Conservation (phyloP, 2,329 filamentous ascomycete species). For the Sodiomyces alkalinus region DNA sequence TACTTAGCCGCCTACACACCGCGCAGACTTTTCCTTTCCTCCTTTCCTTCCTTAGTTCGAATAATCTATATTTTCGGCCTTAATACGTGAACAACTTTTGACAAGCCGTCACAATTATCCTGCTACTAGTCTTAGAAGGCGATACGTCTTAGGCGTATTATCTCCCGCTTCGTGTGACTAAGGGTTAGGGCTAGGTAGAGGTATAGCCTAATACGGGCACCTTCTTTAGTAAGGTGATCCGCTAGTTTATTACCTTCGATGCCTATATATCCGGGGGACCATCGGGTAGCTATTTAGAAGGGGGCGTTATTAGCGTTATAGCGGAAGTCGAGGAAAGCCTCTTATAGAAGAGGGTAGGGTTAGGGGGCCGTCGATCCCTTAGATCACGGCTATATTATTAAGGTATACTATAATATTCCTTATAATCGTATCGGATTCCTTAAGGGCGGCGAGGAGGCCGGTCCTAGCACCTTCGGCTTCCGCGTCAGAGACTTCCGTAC, state of each 20-base stretch:
- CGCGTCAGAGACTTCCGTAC: conserved; percentile 7
- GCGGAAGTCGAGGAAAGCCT: conserved; percentile 6
- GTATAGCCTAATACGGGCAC: not conserved
- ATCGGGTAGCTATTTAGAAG: conserved; percentile 1
- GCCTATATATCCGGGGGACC: conserved; percentile 4
- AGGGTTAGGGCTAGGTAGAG: not conserved
- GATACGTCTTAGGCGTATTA: not conserved
- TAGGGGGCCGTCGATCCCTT: conserved; percentile 5
- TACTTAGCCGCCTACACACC: too few relatives aligned
- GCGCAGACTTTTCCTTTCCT: too few relatives aligned
- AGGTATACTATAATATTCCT: conserved; percentile 6
- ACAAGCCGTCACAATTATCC: too few relatives aligned
- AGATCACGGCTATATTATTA: conserved; percentile 6
- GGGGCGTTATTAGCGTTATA: conserved; percentile 1
- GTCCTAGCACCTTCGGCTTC: conserved; percentile 6
- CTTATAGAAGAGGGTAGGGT: conserved; percentile 8
- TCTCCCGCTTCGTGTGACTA: not conserved
- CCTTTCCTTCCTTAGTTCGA: too few relatives aligned
- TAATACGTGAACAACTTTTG: too few relatives aligned
- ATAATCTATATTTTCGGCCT: too few relatives aligned
- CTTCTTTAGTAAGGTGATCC: conserved; percentile 5
- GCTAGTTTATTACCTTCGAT: conserved; percentile 5
- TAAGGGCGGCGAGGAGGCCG: conserved; percentile 5
- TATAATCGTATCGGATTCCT: conserved; percentile 1
- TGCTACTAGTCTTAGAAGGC: not conserved